Percentiles rank a stretch among this genome's conserved stretches.
phyloP scores from a whole-genome alignment of 371 early-diverging fungal species.

The Nematocida ironsii region DNA sequence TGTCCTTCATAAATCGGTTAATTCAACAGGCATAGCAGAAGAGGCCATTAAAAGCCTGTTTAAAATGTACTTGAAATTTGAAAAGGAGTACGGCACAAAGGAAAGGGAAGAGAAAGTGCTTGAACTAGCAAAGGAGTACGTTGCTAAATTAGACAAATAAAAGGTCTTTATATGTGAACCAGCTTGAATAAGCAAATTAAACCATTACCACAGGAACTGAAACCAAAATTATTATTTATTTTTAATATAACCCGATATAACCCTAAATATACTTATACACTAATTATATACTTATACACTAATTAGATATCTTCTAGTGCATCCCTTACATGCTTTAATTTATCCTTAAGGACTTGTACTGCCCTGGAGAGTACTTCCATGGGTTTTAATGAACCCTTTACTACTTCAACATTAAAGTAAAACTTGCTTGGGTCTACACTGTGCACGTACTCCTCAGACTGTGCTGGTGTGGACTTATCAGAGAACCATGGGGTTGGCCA shows the following conservation, averaged over 20 bases:
- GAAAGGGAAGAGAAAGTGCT: conserved; percentile 26
- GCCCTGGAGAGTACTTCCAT: conserved; percentile 60
- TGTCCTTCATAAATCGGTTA: conserved; percentile 6
- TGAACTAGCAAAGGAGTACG: conserved; percentile 45
- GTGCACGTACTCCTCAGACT: conserved; percentile 19
- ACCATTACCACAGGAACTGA: too few relatives aligned
- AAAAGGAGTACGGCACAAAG: conserved; percentile 53
- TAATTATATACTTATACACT: background rate
- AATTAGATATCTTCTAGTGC: conserved; percentile 27
- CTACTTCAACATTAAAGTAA: conserved; percentile 68
- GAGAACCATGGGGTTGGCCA: conserved; percentile 62
- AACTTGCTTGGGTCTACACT: conserved; percentile 46
- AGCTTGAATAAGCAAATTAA: background rate
- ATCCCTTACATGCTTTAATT: conserved; percentile 32
- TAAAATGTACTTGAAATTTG: conserved; percentile 47
- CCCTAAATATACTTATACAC: too few relatives aligned
- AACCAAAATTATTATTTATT: too few relatives aligned
- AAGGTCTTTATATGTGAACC: conserved; percentile 7
- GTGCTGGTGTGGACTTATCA: conserved; percentile 31
- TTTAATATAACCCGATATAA: too few relatives aligned
- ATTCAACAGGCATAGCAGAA: background rate
- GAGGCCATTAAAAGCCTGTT: conserved; percentile 24
- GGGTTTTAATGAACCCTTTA: conserved; percentile 64
- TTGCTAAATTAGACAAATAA: conserved; percentile 24
- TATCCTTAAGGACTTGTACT: conserved; percentile 61